Evolutionary conservation across 2,329 filamentous ascomycete species (phyloP), one percentile per base, ranked within the genome.

Genomic region (Ilyonectria mors-panacis): DNA sequence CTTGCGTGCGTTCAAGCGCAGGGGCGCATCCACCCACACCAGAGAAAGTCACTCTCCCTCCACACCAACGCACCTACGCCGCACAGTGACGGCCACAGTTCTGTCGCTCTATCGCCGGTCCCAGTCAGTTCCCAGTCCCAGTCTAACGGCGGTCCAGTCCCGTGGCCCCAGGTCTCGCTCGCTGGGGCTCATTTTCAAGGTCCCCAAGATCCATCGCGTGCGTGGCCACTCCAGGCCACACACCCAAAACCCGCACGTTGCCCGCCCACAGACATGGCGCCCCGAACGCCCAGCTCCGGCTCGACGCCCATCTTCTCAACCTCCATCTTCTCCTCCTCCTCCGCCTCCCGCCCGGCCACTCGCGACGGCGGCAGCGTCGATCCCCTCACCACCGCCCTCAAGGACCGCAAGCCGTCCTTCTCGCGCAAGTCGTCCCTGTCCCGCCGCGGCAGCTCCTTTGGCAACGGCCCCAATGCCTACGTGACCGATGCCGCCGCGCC

Each of bases 361-460:
- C 80, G 81, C 71, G 81, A 81, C 68, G 80, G 81, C 66, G 79
- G 80, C 68, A 75, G 64, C 48, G 66, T 78, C 59, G 70, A 74
- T 44, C 63, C 76, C 35, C 59, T 75, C 55, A 62, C 77, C 78
- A n/a, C 39, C 39, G 17, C 39, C 39, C 15, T n/a, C 15, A 83
- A 86, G 77, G 85, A 86, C 71, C 83, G 86, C 80, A 85, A 86
- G 73, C 77, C 82, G 26, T 88, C 87, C 50, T 86, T 88, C 75
- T 81, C 83, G 63, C 87, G 86, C 72, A 88, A 87, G 75, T 70
- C 86, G 9, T 88, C 87, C 48, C 83, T 88, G 67, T 84, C 85
- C 45, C 80, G 82, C 9, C 80, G 83, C 53, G 78, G 79, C 59
- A 80, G 78, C 65, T 81, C 80, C 56, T 82, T 81, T 65, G 81